These are phyloP conservation scores for Polychytrium aggregatum DNA, from an alignment of 192 early-diverging fungal genomes.

Conservation along the genomic window DNA sequence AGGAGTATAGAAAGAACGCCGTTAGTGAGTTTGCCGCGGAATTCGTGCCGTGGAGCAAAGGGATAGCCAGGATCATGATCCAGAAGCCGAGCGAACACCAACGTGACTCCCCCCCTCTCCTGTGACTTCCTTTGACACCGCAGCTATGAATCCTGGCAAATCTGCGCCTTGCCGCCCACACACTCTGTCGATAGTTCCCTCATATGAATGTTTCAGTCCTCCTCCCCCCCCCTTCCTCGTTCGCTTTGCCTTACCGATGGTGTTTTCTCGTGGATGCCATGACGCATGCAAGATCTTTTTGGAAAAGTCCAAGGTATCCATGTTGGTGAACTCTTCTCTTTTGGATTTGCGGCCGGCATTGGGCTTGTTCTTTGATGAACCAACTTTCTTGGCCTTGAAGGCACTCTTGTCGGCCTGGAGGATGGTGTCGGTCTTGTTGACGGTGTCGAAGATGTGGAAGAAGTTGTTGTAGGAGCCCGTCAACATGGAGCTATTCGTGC, in stretches of 20 bases:
- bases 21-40: too few species aligned
- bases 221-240: too few species aligned
- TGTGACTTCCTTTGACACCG: slow-evolving; percentile 26
- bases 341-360: slow-evolving; percentile 33
- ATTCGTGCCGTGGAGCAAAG: too few species aligned
- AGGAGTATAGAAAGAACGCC: too few species aligned
- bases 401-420: slow-evolving; percentile 97
- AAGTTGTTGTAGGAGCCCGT: slow-evolving; percentile 99
- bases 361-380: slow-evolving; percentile 67
- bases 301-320: slow-evolving; percentile 80
- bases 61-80: too few species aligned
- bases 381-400: slow-evolving; percentile 88
- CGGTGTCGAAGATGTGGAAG: slow-evolving; percentile 88
- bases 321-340: slow-evolving; percentile 65
- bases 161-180: too few species aligned
- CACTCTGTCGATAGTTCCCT: too few species aligned
- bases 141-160: background rate
- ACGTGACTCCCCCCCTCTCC: too few species aligned
- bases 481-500: slow-evolving; percentile 51
- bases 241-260: too few species aligned
- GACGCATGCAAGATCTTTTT: slow-evolving; percentile 97
- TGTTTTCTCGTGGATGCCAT: slow-evolving; percentile 98
- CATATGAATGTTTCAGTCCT: too few species aligned
- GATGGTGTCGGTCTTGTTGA: slow-evolving; percentile 66
- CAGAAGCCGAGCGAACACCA: too few species aligned